Conservation (phyloP, 2,329 filamentous ascomycete species). For the Hymenoscyphus occultus region DNA sequence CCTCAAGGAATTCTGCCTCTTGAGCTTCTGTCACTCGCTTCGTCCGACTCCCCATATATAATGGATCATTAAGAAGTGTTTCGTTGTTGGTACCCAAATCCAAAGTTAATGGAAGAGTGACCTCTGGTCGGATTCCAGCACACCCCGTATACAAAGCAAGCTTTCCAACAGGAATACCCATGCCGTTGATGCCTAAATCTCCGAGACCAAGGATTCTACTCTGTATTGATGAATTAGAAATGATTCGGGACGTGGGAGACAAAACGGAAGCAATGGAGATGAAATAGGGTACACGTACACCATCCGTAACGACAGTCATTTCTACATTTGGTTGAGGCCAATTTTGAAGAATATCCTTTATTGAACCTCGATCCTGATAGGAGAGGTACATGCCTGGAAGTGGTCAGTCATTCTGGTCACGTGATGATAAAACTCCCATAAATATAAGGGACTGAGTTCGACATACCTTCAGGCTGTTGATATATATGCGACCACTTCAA, state of each 20-base stretch:
- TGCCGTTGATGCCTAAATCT: conserved; percentile 80
- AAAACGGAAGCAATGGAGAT: background rate
- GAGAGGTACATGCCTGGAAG: conserved; percentile 60
- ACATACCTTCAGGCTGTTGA: conserved; percentile 61
- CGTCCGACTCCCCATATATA: conserved; percentile 74
- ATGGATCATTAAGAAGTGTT: conserved; percentile 65
- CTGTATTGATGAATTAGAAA: background rate
- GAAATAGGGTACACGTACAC: conserved; percentile 38
- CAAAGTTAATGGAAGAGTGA: conserved; percentile 76
- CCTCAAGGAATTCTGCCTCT: conserved; percentile 74
- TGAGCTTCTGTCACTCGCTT: conserved; percentile 64
- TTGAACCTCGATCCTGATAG: conserved; percentile 63
- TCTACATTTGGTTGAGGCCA: conserved; percentile 68
- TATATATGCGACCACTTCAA: conserved; percentile 73
- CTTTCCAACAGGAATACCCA: conserved; percentile 82
- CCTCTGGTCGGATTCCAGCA: conserved; percentile 77
- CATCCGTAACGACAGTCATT: conserved; percentile 49
- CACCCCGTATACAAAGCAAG: conserved; percentile 78
- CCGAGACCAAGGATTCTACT: conserved; percentile 70
- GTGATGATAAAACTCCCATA: background rate
- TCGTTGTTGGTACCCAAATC: conserved; percentile 86
- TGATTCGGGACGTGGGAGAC: background rate
- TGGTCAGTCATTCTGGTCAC: conserved; percentile 8
- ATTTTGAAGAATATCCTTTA: conserved; percentile 64
- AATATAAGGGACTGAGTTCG: background rate